A percentile compares a stretch with the other conserved stretches of the same genome.
Conservation (phyloP, 129 eudicot species). For the Pittosporum tobira region DNA sequence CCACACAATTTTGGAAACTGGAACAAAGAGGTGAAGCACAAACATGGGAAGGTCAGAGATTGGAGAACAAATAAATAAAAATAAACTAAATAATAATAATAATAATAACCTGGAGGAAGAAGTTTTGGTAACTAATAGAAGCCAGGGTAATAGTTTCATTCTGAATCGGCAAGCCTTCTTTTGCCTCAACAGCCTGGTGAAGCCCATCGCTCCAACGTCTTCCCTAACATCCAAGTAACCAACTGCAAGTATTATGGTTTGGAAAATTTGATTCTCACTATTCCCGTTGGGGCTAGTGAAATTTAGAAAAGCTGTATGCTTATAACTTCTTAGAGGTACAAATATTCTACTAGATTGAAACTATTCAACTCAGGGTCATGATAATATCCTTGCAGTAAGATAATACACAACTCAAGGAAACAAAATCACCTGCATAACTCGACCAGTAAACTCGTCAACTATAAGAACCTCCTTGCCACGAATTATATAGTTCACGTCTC, state of each 20-base stretch:
- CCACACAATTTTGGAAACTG: constrained; percentile 99
- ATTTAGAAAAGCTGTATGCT: not conserved
- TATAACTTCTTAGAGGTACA: not conserved
- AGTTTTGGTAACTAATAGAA: constrained; percentile 96
- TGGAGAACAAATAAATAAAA: constrained; percentile 11
- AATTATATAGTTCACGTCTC: constrained; percentile 89
- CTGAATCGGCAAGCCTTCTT: constrained; percentile 91
- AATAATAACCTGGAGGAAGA: constrained; percentile 99
- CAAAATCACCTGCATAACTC: constrained; percentile 91
- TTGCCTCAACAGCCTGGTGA: constrained; percentile 99
- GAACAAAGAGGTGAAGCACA: constrained; percentile 11
- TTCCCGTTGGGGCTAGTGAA: too few relatives aligned
- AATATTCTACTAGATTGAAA: not conserved
- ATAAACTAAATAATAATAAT: too few relatives aligned
- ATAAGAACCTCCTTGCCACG: constrained; percentile 98
- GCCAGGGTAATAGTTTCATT: constrained; percentile 95
- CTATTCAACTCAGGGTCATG: not conserved
- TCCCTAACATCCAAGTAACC: constrained; percentile 47
- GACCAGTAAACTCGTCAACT: constrained; percentile 97
- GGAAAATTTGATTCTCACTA: not conserved
- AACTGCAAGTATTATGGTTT: constrained; percentile 7
- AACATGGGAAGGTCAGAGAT: constrained; percentile 6
- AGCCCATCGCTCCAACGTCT: constrained; percentile 99
- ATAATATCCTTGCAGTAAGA: not conserved
- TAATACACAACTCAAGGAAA: not conserved